Conservation (phyloP, 116 monocot genomes). For the Zostera marina region DNA sequence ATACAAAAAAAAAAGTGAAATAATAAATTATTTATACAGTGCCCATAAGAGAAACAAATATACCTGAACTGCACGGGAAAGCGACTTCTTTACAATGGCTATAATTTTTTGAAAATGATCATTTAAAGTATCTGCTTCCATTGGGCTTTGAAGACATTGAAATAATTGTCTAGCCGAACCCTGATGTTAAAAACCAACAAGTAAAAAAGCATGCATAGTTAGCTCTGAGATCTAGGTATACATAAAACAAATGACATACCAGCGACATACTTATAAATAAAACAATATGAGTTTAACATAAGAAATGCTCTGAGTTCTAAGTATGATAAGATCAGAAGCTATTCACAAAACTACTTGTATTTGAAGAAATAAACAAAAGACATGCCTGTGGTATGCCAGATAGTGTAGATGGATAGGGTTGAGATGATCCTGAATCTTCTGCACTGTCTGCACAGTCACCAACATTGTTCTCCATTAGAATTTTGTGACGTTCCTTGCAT, state of each 20-base stretch:
- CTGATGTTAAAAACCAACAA: conserved; percentile 20
- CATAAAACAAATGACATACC: no score
- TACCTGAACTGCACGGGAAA: conserved; percentile 50
- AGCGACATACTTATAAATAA: no score
- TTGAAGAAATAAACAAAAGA: background rate
- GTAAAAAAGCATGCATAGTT: background rate
- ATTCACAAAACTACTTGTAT: background rate
- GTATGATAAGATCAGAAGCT: no score
- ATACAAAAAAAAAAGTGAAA: no score
- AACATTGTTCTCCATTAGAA: conserved; percentile 67
- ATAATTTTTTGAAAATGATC: conserved; percentile 94
- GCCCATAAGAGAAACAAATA: background rate
- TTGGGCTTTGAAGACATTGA: conserved; percentile 82
- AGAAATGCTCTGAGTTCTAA: background rate
- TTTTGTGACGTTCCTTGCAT: conserved; percentile 89
- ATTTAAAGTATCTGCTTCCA: conserved; percentile 88
- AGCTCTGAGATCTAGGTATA: background rate
- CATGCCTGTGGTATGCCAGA: conserved; percentile 97
- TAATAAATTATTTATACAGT: no score
- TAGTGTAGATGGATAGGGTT: conserved; percentile 77
- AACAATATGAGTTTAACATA: no score
- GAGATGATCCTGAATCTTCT: conserved; percentile 97
- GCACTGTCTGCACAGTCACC: conserved; percentile 99
- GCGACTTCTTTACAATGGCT: conserved; percentile 41
- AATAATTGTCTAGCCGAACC: conserved; percentile 91